Evolutionary conservation across 164 flowering plant species (phyloP).

Genomic region (Brasenia schreberi): DNA sequence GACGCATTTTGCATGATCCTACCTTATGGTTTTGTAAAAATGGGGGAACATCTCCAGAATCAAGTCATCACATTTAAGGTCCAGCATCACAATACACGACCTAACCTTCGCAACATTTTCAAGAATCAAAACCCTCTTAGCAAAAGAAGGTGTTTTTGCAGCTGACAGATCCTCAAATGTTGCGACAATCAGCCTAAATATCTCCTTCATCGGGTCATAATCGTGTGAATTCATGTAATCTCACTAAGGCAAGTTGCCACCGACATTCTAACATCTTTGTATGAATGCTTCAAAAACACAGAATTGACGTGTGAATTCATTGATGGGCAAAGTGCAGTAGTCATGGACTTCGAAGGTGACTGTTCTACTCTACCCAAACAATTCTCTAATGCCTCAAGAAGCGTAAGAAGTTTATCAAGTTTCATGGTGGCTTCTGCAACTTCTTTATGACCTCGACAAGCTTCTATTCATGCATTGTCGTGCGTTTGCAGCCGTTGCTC

Average conservation of each 20-base stretch:
- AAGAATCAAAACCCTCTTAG: constrained; percentile 40
- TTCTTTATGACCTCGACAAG: constrained; percentile 32
- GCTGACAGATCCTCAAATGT: constrained; percentile 38
- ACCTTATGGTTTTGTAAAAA: constrained; percentile 28
- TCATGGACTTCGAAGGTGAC: constrained; percentile 48
- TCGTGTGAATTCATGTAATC: constrained; percentile 65
- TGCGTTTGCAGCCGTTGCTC: too few relatives aligned
- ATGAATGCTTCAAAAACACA: constrained; percentile 41
- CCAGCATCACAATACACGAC: constrained; percentile 60
- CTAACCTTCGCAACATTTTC: constrained; percentile 48
- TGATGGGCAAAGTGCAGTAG: constrained; percentile 35
- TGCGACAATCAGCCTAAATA: constrained; percentile 37
- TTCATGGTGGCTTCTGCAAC: constrained; percentile 34
- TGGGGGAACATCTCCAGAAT: constrained; percentile 48
- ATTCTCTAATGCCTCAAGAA: constrained; percentile 43
- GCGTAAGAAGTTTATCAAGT: constrained; percentile 25
- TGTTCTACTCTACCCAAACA: constrained; percentile 53
- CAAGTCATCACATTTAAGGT: constrained; percentile 46
- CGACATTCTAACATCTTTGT: constrained; percentile 55
- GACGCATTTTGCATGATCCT: constrained; percentile 32
- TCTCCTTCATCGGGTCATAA: constrained; percentile 74
- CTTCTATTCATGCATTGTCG: too few relatives aligned
- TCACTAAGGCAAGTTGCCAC: constrained; percentile 78
- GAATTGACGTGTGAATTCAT: constrained; percentile 41
- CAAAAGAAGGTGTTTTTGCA: constrained; percentile 24